Evolutionary conservation across 106 monocot genomes (phyloP).

Genomic region (Iris macrosiphon): DNA sequence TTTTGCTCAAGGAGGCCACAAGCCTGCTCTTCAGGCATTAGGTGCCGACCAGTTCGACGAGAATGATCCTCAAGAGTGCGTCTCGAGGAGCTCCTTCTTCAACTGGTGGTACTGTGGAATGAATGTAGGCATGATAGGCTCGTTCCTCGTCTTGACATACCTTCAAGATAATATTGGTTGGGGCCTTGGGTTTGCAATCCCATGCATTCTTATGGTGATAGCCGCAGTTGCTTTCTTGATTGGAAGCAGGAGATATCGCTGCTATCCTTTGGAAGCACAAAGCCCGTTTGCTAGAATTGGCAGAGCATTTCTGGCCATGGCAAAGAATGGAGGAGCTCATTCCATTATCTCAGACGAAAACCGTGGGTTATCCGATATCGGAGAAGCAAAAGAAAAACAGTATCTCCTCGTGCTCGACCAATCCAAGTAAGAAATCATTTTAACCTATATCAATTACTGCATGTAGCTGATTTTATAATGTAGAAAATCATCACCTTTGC

Average conservation of each 20-base stretch:
- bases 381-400: too few species aligned
- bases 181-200: constrained; percentile 60
- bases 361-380: too few species aligned
- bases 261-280: background rate
- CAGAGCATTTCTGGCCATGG: background rate
- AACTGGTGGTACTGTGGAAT: constrained; percentile 67
- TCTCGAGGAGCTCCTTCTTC: constrained; percentile 55
- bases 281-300: constrained; percentile 15
- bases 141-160: constrained; percentile 22
- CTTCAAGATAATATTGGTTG: constrained; percentile 56
- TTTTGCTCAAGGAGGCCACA: constrained; percentile 51
- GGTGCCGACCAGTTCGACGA: constrained; percentile 67
- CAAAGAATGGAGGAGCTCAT: background rate
- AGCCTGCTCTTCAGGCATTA: constrained; percentile 54
- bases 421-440: too few species aligned
- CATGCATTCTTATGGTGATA: constrained; percentile 24
- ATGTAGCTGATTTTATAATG: too few species aligned
- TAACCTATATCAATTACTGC: too few species aligned
- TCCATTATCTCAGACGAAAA: too few species aligned
- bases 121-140: constrained; percentile 6
- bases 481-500: too few species aligned
- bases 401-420: too few species aligned
- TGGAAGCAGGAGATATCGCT: constrained; percentile 41
- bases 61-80: constrained; percentile 25
- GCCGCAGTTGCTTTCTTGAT: constrained; percentile 36